A percentile compares a stretch with the other conserved stretches of the same genome.
phyloP scores from a whole-genome alignment of 768 basidiomycete genomes.

The Tephrocybe sp. region DNA sequence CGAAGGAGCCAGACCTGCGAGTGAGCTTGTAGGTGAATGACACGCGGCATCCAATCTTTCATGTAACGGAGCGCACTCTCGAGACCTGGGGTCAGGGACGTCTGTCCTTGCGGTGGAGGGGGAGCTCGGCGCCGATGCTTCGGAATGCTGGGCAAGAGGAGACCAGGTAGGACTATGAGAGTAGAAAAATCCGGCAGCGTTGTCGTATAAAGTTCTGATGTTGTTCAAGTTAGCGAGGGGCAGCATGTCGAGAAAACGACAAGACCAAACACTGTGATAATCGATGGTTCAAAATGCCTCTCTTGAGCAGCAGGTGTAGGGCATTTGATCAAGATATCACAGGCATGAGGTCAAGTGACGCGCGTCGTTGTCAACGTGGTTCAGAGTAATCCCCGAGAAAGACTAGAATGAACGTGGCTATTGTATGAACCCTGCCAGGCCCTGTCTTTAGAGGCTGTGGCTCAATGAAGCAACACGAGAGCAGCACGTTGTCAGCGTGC shows the following conservation, averaged over 20 bases:
- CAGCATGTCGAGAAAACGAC: slow-evolving; percentile 40
- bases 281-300: slow-evolving; percentile 29
- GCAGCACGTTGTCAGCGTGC: slow-evolving; percentile 15
- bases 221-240: slow-evolving; percentile 46
- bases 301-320: slow-evolving; percentile 18
- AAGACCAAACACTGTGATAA: slow-evolving; percentile 39
- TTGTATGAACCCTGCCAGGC: neutral
- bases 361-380: slow-evolving; percentile 12
- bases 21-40: slow-evolving; percentile 41
- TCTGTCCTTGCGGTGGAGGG: slow-evolving; percentile 23
- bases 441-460: slow-evolving; percentile 8
- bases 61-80: slow-evolving; percentile 45
- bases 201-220: slow-evolving; percentile 48
- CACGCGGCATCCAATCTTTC: slow-evolving; percentile 50
- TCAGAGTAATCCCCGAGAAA: slow-evolving; percentile 14
- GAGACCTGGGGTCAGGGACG: slow-evolving; percentile 41
- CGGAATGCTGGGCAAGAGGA: slow-evolving; percentile 25
- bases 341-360: slow-evolving; percentile 16
- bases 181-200: slow-evolving; percentile 60
- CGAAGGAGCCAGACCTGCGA: slow-evolving; percentile 38
- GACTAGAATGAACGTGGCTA: slow-evolving; percentile 5
- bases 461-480: slow-evolving; percentile 7
- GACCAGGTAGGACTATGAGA: slow-evolving; percentile 40
- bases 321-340: slow-evolving; percentile 18
- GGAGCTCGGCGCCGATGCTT: slow-evolving; percentile 22